Conservation (phyloP, 2,329 filamentous ascomycete species). For the Fusarium camptoceras region DNA sequence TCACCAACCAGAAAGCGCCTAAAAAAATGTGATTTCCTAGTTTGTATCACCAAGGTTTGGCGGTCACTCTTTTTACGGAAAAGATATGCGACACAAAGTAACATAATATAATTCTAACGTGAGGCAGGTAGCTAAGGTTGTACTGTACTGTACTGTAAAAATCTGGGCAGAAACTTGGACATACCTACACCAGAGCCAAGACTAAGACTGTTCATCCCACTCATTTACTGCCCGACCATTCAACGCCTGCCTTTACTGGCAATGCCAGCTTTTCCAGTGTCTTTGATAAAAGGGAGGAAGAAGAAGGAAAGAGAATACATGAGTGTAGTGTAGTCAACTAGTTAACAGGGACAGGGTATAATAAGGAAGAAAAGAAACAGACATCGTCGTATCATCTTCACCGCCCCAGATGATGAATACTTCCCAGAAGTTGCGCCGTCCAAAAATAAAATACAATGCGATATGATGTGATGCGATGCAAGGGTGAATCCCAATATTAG, state of each 20-base stretch:
- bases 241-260: conserved; percentile 27
- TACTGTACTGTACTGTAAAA: background rate
- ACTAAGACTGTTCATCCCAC: conserved; percentile 10
- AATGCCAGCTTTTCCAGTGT: conserved; percentile 30
- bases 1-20: conserved; percentile 2
- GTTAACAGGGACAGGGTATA: conserved; percentile 38
- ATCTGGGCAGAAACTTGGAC: conserved; percentile 25
- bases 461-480: conserved; percentile 2
- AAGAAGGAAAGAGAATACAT: conserved; percentile 27
- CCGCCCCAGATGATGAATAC: conserved; percentile 37
- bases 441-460: conserved; percentile 9
- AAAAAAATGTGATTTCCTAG: background rate
- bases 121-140: conserved; percentile 21
- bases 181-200: conserved; percentile 17
- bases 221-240: background rate
- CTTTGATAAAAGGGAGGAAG: background rate
- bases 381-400: conserved; percentile 39
- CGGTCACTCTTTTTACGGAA: background rate
- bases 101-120: background rate
- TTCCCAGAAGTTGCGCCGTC: conserved; percentile 45
- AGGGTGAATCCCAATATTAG: conserved; percentile 7
- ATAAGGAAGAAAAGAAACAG: conserved; percentile 36
- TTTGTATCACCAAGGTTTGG: background rate
- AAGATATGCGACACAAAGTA: background rate
- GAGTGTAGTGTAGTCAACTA: conserved; percentile 27